phyloP scores from a whole-genome alignment of 306 rosid species.

The Urtica urens region DNA sequence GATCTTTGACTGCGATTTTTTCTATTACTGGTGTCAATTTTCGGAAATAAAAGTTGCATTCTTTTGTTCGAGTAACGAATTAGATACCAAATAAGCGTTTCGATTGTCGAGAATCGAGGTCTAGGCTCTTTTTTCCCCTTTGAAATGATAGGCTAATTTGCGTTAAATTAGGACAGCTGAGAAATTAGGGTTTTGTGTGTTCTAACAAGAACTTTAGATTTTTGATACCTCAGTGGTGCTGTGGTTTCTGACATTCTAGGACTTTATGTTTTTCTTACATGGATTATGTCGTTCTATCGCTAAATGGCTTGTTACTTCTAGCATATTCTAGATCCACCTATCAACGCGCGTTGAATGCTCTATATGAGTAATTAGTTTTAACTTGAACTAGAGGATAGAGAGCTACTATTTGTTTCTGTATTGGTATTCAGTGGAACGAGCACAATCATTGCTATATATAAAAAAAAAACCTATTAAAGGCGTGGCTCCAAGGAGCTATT shows the following conservation, averaged over 20 bases:
- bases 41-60: slow-evolving; percentile 4
- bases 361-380: too few relatives aligned
- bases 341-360: too few relatives aligned
- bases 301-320: slow-evolving; percentile 20
- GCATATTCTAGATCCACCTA: too few relatives aligned
- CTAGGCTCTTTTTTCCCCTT: not conserved
- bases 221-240: not conserved
- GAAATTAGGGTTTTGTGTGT: slow-evolving; percentile 34
- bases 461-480: too few relatives aligned
- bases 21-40: not conserved
- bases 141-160: slow-evolving; percentile 1
- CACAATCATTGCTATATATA: too few relatives aligned
- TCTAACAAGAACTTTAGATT: not conserved
- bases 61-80: slow-evolving; percentile 1
- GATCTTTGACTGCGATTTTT: slow-evolving; percentile 11
- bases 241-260: slow-evolving; percentile 5
- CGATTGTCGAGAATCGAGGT: slow-evolving; percentile 10
- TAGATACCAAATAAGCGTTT: slow-evolving; percentile 1
- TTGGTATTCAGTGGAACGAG: too few relatives aligned
- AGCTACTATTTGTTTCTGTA: too few relatives aligned
- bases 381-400: too few relatives aligned
- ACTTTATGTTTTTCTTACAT: slow-evolving; percentile 11
- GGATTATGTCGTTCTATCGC: slow-evolving; percentile 9
- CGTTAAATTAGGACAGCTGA: slow-evolving; percentile 1
- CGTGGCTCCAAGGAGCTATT: too few relatives aligned